These are phyloP conservation scores for Aspergillus aculeatus DNA, from an alignment of 2,329 filamentous ascomycete species.

Conservation along the genomic window DNA sequence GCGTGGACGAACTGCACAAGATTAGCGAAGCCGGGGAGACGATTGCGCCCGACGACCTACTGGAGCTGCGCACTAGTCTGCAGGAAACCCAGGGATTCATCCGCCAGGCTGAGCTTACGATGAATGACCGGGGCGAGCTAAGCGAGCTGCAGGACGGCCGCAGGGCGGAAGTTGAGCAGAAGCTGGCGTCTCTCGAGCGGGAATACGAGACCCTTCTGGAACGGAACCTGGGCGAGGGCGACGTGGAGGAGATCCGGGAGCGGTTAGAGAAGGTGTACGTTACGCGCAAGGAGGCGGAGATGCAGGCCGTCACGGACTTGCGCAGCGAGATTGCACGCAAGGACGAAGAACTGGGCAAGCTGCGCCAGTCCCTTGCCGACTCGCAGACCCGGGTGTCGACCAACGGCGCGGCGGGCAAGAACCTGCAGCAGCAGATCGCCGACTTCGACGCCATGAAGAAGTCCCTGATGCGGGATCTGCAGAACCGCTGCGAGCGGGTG, in stretches of 20 bases:
- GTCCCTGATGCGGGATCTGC: slow-evolving; percentile 95
- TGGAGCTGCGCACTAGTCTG: slow-evolving; percentile 72
- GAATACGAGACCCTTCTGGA: slow-evolving; percentile 83
- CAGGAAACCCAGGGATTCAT: slow-evolving; percentile 90
- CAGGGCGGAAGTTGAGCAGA: slow-evolving; percentile 72
- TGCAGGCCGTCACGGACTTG: slow-evolving; percentile 72
- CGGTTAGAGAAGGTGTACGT: slow-evolving; percentile 74
- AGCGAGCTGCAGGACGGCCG: slow-evolving; percentile 63
- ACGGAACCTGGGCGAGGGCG: slow-evolving; percentile 72
- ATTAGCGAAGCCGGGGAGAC: slow-evolving; percentile 73
- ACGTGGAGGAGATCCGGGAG: slow-evolving; percentile 80
- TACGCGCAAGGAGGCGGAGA: slow-evolving; percentile 70
- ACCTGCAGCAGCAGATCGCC: slow-evolving; percentile 93
- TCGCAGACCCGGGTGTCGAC: slow-evolving; percentile 55
- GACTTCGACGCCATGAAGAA: slow-evolving; percentile 99
- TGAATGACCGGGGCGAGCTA: slow-evolving; percentile 67
- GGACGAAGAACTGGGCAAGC: slow-evolving; percentile 75
- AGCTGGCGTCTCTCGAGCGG: slow-evolving; percentile 70
- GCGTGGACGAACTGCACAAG: slow-evolving; percentile 75
- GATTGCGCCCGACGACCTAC: slow-evolving; percentile 77
- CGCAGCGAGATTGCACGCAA: slow-evolving; percentile 74
- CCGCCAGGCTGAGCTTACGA: slow-evolving; percentile 83
- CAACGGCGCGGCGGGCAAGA: slow-evolving; percentile 67
- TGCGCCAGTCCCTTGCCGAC: slow-evolving; percentile 78
- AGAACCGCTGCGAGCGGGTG: slow-evolving; percentile 96